A percentile compares a stretch with the other conserved stretches of the same genome.
phyloP scores from a whole-genome alignment of 495 filamentous ascomycete species.

The Thermochaetoides thermophila region DNA sequence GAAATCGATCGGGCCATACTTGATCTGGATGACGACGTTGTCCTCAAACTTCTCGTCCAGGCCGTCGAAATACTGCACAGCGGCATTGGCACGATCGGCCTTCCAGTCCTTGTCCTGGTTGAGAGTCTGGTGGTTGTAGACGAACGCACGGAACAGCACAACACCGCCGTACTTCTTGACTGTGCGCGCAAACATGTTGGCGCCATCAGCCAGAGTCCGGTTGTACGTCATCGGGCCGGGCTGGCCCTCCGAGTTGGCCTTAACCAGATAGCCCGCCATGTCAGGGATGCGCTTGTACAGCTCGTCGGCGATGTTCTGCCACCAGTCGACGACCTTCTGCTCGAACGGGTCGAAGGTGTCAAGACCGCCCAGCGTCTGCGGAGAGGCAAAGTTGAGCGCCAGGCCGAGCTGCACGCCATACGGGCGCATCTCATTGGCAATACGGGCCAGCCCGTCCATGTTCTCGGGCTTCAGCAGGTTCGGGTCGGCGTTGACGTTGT shows the following conservation, averaged over 20 bases:
- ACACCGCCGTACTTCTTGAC: slow-evolving; percentile 48
- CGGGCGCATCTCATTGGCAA: slow-evolving; percentile 50
- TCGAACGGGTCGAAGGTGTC: slow-evolving; percentile 52
- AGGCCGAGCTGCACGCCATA: slow-evolving; percentile 53
- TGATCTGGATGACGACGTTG: slow-evolving; percentile 60
- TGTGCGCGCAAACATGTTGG: slow-evolving; percentile 52
- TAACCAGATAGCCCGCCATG: slow-evolving; percentile 54
- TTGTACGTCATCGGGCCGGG: slow-evolving; percentile 56
- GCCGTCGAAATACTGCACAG: slow-evolving; percentile 49
- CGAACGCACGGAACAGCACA: slow-evolving; percentile 60
- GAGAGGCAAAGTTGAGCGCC: slow-evolving; percentile 54
- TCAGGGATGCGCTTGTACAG: slow-evolving; percentile 50
- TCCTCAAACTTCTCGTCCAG: slow-evolving; percentile 53
- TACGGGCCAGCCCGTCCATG: slow-evolving; percentile 42
- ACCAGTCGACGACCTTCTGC: slow-evolving; percentile 42
- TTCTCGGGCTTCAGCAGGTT: slow-evolving; percentile 39
- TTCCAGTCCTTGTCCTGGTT: slow-evolving; percentile 43
- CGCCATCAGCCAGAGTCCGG: slow-evolving; percentile 52
- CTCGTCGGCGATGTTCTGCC: slow-evolving; percentile 41
- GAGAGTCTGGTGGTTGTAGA: slow-evolving; percentile 43
- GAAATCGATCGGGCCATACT: slow-evolving; percentile 64
- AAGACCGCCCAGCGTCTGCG: slow-evolving; percentile 40
- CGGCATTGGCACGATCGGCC: slow-evolving; percentile 53
- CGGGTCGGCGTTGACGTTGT: slow-evolving; percentile 60
- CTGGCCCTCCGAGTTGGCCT: slow-evolving; percentile 62